Conservation (phyloP, 768 basidiomycete genomes). For the Hirschioporus abietinus region DNA sequence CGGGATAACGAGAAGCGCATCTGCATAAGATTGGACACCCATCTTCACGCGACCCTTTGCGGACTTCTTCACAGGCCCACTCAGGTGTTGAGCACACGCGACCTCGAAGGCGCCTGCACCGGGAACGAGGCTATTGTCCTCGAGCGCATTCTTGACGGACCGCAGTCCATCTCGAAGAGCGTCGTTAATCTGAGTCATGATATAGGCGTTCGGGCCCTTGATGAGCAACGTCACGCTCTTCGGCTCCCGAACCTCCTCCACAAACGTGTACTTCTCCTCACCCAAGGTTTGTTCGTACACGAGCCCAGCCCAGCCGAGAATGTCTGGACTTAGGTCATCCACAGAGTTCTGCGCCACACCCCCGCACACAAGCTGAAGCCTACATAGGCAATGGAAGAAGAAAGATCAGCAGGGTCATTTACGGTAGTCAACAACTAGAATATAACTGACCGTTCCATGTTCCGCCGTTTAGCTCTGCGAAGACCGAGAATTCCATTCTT, state of each 20-base stretch:
- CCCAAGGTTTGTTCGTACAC: constrained; percentile 99
- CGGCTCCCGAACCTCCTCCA: constrained; percentile 94
- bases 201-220: constrained; percentile 97
- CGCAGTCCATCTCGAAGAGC: constrained; percentile 96
- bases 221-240: constrained; percentile 94
- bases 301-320: constrained; percentile 95
- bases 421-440: background rate
- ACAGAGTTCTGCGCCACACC: constrained; percentile 97
- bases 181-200: constrained; percentile 94
- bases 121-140: constrained; percentile 83
- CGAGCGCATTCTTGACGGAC: constrained; percentile 93
- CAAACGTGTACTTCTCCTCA: constrained; percentile 97
- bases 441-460: constrained; percentile 86
- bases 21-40: constrained; percentile 96
- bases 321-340: constrained; percentile 86
- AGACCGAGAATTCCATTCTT: constrained; percentile 96
- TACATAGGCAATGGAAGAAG: constrained; percentile 23
- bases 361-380: constrained; percentile 90
- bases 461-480: constrained; percentile 92
- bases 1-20: constrained; percentile 89
- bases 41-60: constrained; percentile 96
- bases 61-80: constrained; percentile 69
- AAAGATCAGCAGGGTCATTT: background rate
- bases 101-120: constrained; percentile 99
- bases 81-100: constrained; percentile 81